phyloP scores from a whole-genome alignment of 2,329 filamentous ascomycete species.

The Paecilomyces niveus region DNA sequence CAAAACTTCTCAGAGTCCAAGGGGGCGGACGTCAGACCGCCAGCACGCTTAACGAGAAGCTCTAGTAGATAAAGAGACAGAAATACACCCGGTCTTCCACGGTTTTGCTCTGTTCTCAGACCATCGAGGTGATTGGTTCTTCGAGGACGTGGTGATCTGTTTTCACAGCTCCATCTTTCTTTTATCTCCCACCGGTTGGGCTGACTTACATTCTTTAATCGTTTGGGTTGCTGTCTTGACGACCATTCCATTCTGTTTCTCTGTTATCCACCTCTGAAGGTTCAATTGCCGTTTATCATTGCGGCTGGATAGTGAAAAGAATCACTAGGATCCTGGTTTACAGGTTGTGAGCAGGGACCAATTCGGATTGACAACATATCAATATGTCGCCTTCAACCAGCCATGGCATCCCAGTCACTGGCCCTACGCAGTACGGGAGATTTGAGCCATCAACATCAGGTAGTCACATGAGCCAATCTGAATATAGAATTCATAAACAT shows the following conservation, averaged over 20 bases:
- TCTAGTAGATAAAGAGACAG: not conserved
- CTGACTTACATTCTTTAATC: constrained; percentile 45
- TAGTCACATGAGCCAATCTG: constrained; percentile 52
- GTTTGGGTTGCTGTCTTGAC: constrained; percentile 18
- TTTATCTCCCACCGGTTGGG: constrained; percentile 50
- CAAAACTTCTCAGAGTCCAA: constrained; percentile 4
- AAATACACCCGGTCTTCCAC: constrained; percentile 2
- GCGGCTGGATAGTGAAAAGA: not conserved
- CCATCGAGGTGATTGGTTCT: not conserved
- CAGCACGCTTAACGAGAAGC: not conserved
- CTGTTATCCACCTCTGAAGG: not conserved
- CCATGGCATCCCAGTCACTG: constrained; percentile 1
- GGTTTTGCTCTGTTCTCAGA: constrained; percentile 15
- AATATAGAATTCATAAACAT: constrained; percentile 53
- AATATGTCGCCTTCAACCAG: constrained; percentile 9
- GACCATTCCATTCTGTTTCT: constrained; percentile 6
- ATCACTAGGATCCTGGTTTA: not conserved
- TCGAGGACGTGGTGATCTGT: not conserved
- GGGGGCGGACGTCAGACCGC: constrained; percentile 2
- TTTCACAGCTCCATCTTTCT: constrained; percentile 27
- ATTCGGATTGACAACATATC: not conserved
- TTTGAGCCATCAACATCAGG: constrained; percentile 34
- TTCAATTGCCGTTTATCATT: not conserved
- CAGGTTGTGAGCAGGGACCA: not conserved
- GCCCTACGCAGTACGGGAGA: constrained; percentile 1